Percentiles rank a stretch among this genome's conserved stretches.
Evolutionary conservation across 208 protist genomes (phyloP).

Genomic region (Trypanosoma cruzi): DNA sequence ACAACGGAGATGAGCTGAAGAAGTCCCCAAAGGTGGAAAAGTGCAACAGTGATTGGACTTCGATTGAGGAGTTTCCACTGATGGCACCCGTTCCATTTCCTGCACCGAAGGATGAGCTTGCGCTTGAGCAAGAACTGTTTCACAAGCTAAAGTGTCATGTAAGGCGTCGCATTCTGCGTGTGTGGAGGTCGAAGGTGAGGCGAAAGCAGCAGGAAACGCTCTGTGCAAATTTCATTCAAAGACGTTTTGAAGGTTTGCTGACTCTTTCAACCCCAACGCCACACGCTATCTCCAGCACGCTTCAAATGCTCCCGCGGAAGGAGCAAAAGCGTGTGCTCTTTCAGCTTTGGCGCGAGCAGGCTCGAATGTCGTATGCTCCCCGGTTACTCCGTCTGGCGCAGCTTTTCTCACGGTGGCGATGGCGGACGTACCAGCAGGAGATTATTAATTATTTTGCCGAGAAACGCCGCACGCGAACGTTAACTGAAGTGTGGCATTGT

Average conservation of each 20-base stretch:
- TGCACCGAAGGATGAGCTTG: neutral
- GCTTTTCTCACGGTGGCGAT: slow-evolving; percentile 23
- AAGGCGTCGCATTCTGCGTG: slow-evolving; percentile 4
- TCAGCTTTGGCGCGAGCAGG: slow-evolving; percentile 21
- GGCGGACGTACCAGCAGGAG: slow-evolving; percentile 19
- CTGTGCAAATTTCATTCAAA: slow-evolving; percentile 19
- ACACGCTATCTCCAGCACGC: slow-evolving; percentile 14
- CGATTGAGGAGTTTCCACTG: neutral
- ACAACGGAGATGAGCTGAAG: neutral
- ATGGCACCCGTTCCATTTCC: slow-evolving; percentile 7
- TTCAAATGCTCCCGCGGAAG: slow-evolving; percentile 20
- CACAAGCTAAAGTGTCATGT: neutral
- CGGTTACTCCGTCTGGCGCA: slow-evolving; percentile 8
- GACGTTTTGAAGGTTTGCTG: slow-evolving; percentile 11
- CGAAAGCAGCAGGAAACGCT: slow-evolving; percentile 4
- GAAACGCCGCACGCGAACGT: slow-evolving; percentile 5
- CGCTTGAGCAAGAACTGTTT: neutral
- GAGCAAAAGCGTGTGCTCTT: slow-evolving; percentile 30
- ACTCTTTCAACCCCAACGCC: neutral
- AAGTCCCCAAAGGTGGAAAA: neutral
- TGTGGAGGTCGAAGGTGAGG: slow-evolving; percentile 5
- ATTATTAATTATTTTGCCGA: neutral
- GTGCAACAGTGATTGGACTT: neutral
- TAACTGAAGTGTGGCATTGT: slow-evolving; percentile 8
- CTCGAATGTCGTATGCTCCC: slow-evolving; percentile 19